Evolutionary conservation across 1,139 yeast genomes (phyloP).

Genomic region (Saccharomyces hybrid): DNA sequence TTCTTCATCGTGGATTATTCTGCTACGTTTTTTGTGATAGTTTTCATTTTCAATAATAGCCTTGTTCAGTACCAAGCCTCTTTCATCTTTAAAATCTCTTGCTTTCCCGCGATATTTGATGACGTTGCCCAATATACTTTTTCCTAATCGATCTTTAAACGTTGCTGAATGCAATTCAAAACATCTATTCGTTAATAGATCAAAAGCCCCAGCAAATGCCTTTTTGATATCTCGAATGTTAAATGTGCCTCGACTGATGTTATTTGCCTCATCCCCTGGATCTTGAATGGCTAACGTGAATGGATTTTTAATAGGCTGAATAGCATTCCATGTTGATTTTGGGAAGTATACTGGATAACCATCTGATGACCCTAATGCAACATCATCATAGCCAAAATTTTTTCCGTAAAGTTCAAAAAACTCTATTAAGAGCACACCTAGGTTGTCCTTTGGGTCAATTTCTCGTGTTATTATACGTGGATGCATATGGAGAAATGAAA

Average conservation of each 20-base stretch:
- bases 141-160: constrained; percentile 62
- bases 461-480: constrained; percentile 67
- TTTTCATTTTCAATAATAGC: constrained; percentile 40
- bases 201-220: constrained; percentile 90
- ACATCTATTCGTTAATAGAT: constrained; percentile 65
- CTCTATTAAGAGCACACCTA: constrained; percentile 84
- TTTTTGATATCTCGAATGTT: constrained; percentile 75
- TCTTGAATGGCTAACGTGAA: constrained; percentile 80
- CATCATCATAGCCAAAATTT: constrained; percentile 79
- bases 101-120: constrained; percentile 69
- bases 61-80: constrained; percentile 54
- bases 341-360: constrained; percentile 50
- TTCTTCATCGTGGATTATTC: constrained; percentile 23
- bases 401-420: constrained; percentile 91
- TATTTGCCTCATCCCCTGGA: constrained; percentile 78
- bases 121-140: constrained; percentile 76
- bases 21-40: constrained; percentile 28
- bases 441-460: constrained; percentile 62
- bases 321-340: constrained; percentile 47
- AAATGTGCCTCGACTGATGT: constrained; percentile 81
- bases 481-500: constrained; percentile 72
- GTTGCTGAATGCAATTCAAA: constrained; percentile 50
- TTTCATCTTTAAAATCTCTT: constrained; percentile 75
- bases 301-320: constrained; percentile 44
- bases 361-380: constrained; percentile 56